A percentile compares a stretch with the other conserved stretches of the same genome.
These are phyloP conservation scores for Taphrina betulina DNA, from an alignment of 1,139 yeast genomes.

Conservation along the genomic window DNA sequence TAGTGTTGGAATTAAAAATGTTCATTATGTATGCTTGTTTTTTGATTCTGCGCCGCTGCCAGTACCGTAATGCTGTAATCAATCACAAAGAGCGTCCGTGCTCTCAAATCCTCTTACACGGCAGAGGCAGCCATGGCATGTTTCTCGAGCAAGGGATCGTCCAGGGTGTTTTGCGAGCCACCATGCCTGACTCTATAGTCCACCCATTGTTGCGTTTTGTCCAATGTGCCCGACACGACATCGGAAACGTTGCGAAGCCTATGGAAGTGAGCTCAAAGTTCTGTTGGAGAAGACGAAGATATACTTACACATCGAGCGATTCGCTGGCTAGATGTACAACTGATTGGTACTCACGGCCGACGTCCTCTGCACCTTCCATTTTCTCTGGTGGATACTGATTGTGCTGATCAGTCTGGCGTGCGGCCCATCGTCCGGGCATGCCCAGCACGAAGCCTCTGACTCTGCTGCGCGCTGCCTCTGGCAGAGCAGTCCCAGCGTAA, in stretches of 20 bases:
- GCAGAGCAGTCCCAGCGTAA: slow-evolving; percentile 69
- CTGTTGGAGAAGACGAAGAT: background rate
- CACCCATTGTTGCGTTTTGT: slow-evolving; percentile 22
- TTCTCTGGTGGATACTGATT: slow-evolving; percentile 1
- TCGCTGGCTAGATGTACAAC: slow-evolving; percentile 16
- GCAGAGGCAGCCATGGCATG: no score
- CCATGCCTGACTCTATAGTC: slow-evolving; percentile 8
- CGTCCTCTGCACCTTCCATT: slow-evolving; percentile 1
- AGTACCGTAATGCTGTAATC: no score
- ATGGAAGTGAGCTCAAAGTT: background rate
- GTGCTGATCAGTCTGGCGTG: slow-evolving; percentile 35
- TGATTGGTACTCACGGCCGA: slow-evolving; percentile 7
- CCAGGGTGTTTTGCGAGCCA: no score
- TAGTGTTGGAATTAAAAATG: no score
- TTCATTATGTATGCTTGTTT: no score
- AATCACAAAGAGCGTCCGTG: no score
- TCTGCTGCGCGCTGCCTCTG: slow-evolving; percentile 80
- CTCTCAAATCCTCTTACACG: no score
- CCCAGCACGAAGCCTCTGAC: slow-evolving; percentile 76
- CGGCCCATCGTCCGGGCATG: slow-evolving; percentile 67
- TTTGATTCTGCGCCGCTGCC: no score
- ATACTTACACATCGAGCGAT: slow-evolving; percentile 18
- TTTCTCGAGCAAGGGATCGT: no score
- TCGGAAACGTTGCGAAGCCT: slow-evolving; percentile 27
- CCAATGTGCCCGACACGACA: slow-evolving; percentile 19